Percentiles rank a stretch among this genome's conserved stretches.
Evolutionary conservation across 2,329 filamentous ascomycete genomes (phyloP).

Genomic region (Chrysoporthe puriensis): DNA sequence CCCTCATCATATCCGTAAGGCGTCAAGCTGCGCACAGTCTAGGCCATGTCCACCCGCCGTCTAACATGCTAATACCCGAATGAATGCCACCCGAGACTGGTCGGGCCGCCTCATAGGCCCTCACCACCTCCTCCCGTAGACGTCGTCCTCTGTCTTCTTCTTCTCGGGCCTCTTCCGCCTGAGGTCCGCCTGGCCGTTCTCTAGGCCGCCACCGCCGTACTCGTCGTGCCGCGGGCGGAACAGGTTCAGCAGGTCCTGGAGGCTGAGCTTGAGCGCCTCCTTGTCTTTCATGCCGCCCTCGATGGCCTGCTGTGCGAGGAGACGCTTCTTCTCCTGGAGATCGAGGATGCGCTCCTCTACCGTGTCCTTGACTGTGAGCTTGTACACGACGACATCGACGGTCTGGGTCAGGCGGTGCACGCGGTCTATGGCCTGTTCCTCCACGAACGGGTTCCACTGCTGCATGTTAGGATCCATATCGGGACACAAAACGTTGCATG

Average conservation of each 20-base stretch:
- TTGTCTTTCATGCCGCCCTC: slow-evolving; percentile 74
- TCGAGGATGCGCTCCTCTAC: slow-evolving; percentile 96
- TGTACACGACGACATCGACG: slow-evolving; percentile 92
- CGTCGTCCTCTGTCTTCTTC: slow-evolving; percentile 41
- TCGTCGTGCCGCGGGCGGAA: slow-evolving; percentile 65
- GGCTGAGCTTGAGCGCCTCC: slow-evolving; percentile 77
- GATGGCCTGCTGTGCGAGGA: slow-evolving; percentile 88
- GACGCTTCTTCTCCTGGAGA: slow-evolving; percentile 90
- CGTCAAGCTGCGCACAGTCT: neutral
- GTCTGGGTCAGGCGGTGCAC: slow-evolving; percentile 98
- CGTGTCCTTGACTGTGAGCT: slow-evolving; percentile 81
- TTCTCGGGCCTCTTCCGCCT: slow-evolving; percentile 34
- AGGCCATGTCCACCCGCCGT: neutral
- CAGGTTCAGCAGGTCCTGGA: slow-evolving; percentile 91
- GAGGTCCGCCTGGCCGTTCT: slow-evolving; percentile 19
- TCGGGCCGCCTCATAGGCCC: too few species aligned
- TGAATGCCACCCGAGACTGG: too few species aligned
- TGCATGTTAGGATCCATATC: slow-evolving; percentile 19
- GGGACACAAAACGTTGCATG: too few species aligned
- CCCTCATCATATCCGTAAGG: neutral
- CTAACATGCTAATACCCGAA: neutral
- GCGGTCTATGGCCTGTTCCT: slow-evolving; percentile 98
- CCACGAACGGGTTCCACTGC: slow-evolving; percentile 70
- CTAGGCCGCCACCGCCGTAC: slow-evolving; percentile 27
- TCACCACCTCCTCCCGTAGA: slow-evolving; percentile 49